Evolutionary conservation across 2,329 filamentous ascomycete genomes (phyloP).

Genomic region (Curvularia verruculosa): DNA sequence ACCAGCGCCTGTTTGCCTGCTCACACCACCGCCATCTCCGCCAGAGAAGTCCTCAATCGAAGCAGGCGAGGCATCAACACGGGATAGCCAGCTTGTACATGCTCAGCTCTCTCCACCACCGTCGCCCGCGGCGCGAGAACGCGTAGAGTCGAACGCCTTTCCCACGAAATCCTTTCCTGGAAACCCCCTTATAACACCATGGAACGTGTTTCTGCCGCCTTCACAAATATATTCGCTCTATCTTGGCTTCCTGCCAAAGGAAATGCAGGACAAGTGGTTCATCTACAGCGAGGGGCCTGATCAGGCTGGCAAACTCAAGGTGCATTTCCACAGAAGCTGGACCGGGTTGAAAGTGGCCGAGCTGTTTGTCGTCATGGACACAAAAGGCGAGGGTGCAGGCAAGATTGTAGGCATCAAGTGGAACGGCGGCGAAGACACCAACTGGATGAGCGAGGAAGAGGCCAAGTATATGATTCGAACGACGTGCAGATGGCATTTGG

Average conservation of each 20-base stretch:
- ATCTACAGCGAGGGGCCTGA: slow-evolving; percentile 45
- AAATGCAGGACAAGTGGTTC: slow-evolving; percentile 42
- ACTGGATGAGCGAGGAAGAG: slow-evolving; percentile 36
- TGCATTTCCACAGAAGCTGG: slow-evolving; percentile 44
- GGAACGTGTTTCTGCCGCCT: slow-evolving; percentile 44
- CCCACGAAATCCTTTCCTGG: slow-evolving; percentile 29
- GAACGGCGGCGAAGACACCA: slow-evolving; percentile 37
- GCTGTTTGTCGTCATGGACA: slow-evolving; percentile 44
- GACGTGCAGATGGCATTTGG: slow-evolving; percentile 33
- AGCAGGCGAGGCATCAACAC: slow-evolving; percentile 8
- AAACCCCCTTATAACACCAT: slow-evolving; percentile 28
- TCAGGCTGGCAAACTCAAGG: slow-evolving; percentile 41
- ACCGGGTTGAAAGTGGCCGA: slow-evolving; percentile 44
- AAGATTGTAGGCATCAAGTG: slow-evolving; percentile 47
- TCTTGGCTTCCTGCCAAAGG: slow-evolving; percentile 33
- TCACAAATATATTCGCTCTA: slow-evolving; percentile 39
- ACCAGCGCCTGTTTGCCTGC: slow-evolving; percentile 12
- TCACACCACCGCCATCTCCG: slow-evolving; percentile 20
- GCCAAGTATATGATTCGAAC: slow-evolving; percentile 39
- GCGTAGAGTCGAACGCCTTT: slow-evolving; percentile 23
- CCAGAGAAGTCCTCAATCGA: slow-evolving; percentile 8
- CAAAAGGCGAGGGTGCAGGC: slow-evolving; percentile 43
- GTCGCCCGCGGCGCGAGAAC: slow-evolving; percentile 10
- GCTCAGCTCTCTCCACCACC: slow-evolving; percentile 4
- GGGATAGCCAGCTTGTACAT: slow-evolving; percentile 2